These are phyloP conservation scores for Schwanniomyces vanrijiae DNA, from an alignment of 805 yeast genomes.

Conservation along the genomic window DNA sequence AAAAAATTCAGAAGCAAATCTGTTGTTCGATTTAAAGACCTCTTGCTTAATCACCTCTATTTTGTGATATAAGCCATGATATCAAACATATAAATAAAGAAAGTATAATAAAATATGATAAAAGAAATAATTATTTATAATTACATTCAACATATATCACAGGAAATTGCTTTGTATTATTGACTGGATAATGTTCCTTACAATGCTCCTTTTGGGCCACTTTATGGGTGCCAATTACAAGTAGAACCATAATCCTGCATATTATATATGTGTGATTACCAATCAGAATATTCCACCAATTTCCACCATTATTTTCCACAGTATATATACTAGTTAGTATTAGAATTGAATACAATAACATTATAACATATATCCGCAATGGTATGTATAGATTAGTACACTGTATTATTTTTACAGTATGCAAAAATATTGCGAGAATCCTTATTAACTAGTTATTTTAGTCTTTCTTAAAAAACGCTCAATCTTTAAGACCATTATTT, in stretches of 20 bases:
- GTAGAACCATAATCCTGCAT: background rate
- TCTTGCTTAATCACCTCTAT: no score
- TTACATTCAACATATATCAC: no score
- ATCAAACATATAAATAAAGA: no score
- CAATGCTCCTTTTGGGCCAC: no score
- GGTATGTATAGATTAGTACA: background rate
- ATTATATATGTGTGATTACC: background rate
- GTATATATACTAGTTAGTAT: background rate
- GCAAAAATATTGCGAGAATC: background rate
- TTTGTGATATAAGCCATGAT: no score
- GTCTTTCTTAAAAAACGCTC: constrained; percentile 75
- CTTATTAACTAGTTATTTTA: constrained; percentile 3
- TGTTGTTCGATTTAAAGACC: no score
- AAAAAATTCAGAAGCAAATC: no score
- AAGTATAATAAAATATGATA: no score
- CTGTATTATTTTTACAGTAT: background rate
- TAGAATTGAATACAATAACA: background rate
- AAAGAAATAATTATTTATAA: no score
- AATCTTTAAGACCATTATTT: constrained; percentile 85
- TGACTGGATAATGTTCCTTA: no score
- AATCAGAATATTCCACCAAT: constrained; percentile 1
- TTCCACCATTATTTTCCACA: constrained; percentile 1
- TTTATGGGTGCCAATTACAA: no score
- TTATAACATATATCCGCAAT: background rate
- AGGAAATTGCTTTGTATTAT: no score